Evolutionary conservation across 164 flowering plant genomes (phyloP), one percentile per base, ranked within the genome.

Genomic region (Cinnamomum chago): DNA sequence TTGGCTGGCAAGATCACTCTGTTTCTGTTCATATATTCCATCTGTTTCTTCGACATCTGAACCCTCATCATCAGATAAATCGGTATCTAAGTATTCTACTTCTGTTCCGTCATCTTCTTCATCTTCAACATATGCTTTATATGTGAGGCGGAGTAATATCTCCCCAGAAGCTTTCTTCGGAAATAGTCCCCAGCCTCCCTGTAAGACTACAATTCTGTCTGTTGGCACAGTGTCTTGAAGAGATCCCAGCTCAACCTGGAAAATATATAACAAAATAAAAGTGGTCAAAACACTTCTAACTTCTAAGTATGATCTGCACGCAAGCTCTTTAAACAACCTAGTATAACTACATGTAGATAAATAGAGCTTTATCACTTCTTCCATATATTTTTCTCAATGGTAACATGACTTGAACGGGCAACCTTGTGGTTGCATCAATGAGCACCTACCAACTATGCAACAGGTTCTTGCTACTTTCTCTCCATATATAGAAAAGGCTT

Each of bases 41-140:
- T 77, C 77, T 62, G 84, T 25, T 77, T 86, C 93, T 64, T 88
- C 93, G 23, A 85, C 77, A 68, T 90, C 94, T 71, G 86, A 84
- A 68, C 81, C 64, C 76, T 95, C 98, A 73, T 93, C 97, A 80
- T 92, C 93, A 50, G 93, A 88, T 28, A 58, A 79, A 81, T 90
- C 95, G 6, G 82, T 75, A 74, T 88, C 88, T 55, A 73, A 55
- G 23, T 80, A 76, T 58, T 82, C 82, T 20, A 40, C 76, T 76
- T 58, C 78, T 60, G 75, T 66, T 65, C 72, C 81, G 76, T 90
- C 99, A 84, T 93, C 99, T 75, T 93, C 99, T 87, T 95, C 99
- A 81, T 95, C 99, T 84, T 93, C 98, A 17, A 95, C 99, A 79
- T 93, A 93, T 70, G 96, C 98, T 84, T 93, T 93, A 78, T 93